Conservation (phyloP, 2,329 filamentous ascomycete species). For the Furcasterigmium furcatum region DNA sequence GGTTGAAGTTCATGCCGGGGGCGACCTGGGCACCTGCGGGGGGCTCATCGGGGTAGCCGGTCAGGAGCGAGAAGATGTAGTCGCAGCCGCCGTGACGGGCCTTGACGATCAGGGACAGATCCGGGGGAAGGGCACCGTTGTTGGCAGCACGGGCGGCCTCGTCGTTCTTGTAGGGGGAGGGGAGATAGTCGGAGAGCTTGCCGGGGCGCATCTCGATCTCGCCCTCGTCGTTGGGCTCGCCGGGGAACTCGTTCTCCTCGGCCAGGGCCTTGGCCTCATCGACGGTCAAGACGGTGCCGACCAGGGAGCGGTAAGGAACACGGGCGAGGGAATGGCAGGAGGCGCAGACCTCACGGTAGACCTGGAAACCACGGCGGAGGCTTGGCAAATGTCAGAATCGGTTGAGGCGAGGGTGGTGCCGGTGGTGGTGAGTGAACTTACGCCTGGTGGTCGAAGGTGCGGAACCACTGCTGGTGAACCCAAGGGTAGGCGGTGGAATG, state of each 20-base stretch:
- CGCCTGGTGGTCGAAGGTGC: slow-evolving; percentile 97
- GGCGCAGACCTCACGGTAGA: slow-evolving; percentile 97
- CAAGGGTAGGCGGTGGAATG: slow-evolving; percentile 92
- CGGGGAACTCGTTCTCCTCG: slow-evolving; percentile 98
- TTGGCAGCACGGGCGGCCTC: slow-evolving; percentile 97
- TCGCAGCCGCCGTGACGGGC: slow-evolving; percentile 95
- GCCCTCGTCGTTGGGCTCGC: slow-evolving; percentile 95
- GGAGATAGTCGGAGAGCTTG: slow-evolving; percentile 98
- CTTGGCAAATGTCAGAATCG: slow-evolving; percentile 40
- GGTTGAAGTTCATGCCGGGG: slow-evolving; percentile 98
- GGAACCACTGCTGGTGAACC: slow-evolving; percentile 88
- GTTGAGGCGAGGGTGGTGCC: not conserved
- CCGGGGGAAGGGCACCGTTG: slow-evolving; percentile 94
- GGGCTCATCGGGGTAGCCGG: slow-evolving; percentile 94
- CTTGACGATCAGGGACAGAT: slow-evolving; percentile 98
- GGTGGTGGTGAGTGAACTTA: slow-evolving; percentile 49
- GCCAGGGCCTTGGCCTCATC: slow-evolving; percentile 97
- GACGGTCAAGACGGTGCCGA: slow-evolving; percentile 89
- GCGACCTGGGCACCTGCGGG: slow-evolving; percentile 84
- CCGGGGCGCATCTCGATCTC: slow-evolving; percentile 98
- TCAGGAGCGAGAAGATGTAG: slow-evolving; percentile 97
- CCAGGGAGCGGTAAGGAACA: slow-evolving; percentile 88
- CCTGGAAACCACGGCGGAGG: slow-evolving; percentile 97
- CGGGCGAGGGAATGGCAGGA: slow-evolving; percentile 95
- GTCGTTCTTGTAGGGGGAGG: slow-evolving; percentile 95